phyloP scores from a whole-genome alignment of 352 stramenopile species.

The Pythium scleroteichum region DNA sequence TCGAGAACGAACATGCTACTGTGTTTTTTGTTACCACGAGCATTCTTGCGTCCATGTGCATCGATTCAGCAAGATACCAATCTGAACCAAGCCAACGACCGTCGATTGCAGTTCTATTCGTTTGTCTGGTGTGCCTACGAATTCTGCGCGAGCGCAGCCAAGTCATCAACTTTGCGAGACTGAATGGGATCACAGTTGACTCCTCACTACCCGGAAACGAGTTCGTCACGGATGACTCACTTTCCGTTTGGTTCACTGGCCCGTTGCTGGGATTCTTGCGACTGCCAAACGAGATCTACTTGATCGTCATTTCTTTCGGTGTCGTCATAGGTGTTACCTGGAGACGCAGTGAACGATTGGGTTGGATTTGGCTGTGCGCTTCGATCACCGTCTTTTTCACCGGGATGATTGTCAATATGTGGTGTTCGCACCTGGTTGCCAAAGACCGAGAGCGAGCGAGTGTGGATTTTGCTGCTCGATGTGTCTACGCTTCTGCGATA shows the following conservation, averaged over 20 bases:
- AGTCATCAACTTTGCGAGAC: slow-evolving; percentile 85
- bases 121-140: slow-evolving; percentile 50
- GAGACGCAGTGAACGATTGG: not conserved
- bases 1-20: slow-evolving; percentile 90
- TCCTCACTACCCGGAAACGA: slow-evolving; percentile 53
- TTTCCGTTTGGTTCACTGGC: slow-evolving; percentile 79
- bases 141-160: slow-evolving; percentile 77
- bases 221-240: slow-evolving; percentile 74
- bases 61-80: not conserved
- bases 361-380: not conserved
- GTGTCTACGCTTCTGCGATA: slow-evolving; percentile 47
- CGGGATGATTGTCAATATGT: slow-evolving; percentile 31
- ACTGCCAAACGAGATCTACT: slow-evolving; percentile 30
- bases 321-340: not conserved
- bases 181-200: slow-evolving; percentile 65
- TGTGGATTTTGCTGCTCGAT: slow-evolving; percentile 32
- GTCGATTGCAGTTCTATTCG: slow-evolving; percentile 25
- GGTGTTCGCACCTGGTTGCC: slow-evolving; percentile 15
- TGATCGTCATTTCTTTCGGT: slow-evolving; percentile 36
- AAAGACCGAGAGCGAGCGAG: not conserved
- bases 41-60: slow-evolving; percentile 36
- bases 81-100: not conserved
- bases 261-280: slow-evolving; percentile 36
- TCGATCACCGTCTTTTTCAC: slow-evolving; percentile 27
- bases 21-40: slow-evolving; percentile 73